A percentile compares a stretch with the other conserved stretches of the same genome.
These are phyloP conservation scores for Colletotrichum karsti DNA, from an alignment of 2,329 filamentous ascomycete genomes.

Conservation along the genomic window DNA sequence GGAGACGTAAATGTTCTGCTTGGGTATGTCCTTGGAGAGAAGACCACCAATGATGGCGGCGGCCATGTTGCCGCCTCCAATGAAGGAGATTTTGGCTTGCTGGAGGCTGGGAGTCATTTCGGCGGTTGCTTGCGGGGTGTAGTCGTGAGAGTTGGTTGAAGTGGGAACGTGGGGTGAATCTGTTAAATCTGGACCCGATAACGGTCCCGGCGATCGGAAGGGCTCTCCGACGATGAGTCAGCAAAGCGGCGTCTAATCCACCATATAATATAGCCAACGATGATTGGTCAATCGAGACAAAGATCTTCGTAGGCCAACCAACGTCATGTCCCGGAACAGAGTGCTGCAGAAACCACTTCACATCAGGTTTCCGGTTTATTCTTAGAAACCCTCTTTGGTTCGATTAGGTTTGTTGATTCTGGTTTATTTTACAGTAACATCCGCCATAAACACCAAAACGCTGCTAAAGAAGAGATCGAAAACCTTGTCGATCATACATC, in stretches of 20 bases:
- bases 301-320: too few species aligned
- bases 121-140: not conserved
- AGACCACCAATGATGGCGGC: slow-evolving; percentile 61
- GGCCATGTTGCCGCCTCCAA: slow-evolving; percentile 61
- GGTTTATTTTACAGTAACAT: too few species aligned
- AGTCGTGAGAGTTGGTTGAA: not conserved
- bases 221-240: slow-evolving; percentile 7
- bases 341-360: too few species aligned
- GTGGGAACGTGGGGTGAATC: not conserved
- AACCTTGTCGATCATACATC: too few species aligned
- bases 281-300: not conserved
- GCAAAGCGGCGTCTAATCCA: not conserved
- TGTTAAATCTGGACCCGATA: not conserved
- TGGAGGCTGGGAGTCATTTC: slow-evolving; percentile 25
- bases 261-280: not conserved
- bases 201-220: not conserved
- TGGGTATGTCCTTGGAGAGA: slow-evolving; percentile 49
- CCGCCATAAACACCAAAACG: too few species aligned
- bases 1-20: slow-evolving; percentile 55
- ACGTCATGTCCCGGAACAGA: too few species aligned
- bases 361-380: too few species aligned
- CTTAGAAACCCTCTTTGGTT: too few species aligned
- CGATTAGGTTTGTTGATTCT: too few species aligned
- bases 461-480: too few species aligned
- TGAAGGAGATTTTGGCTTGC: slow-evolving; percentile 19